phyloP scores from a whole-genome alignment of 2,329 filamentous ascomycete species.

The Aspergillus versicolor region DNA sequence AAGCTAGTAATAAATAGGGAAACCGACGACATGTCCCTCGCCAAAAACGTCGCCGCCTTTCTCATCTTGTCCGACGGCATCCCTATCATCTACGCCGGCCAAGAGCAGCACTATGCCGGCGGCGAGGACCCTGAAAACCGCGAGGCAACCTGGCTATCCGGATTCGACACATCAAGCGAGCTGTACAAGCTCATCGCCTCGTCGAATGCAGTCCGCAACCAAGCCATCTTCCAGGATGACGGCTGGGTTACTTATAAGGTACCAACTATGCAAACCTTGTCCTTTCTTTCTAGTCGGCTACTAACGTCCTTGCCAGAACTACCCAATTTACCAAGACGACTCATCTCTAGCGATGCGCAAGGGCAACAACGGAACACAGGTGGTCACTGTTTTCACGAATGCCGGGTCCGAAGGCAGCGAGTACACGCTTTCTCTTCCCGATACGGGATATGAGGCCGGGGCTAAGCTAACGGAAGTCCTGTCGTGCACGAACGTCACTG shows the following conservation, averaged over 20 bases:
- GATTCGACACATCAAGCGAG: constrained; percentile 47
- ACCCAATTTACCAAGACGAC: constrained; percentile 45
- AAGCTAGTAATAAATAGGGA: constrained; percentile 21
- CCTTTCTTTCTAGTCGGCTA: background rate
- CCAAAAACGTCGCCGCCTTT: constrained; percentile 63
- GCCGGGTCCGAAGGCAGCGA: constrained; percentile 33
- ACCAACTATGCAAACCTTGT: background rate
- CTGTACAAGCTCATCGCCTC: constrained; percentile 51
- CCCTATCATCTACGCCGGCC: constrained; percentile 67
- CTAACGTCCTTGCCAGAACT: constrained; percentile 25
- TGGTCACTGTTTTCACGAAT: constrained; percentile 44
- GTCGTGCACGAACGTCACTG: constrained; percentile 44
- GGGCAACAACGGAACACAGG: constrained; percentile 40
- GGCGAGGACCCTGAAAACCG: constrained; percentile 52
- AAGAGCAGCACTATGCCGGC: constrained; percentile 62
- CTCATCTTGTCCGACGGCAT: constrained; percentile 61
- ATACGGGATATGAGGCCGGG: constrained; percentile 27
- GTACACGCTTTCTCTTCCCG: constrained; percentile 26
- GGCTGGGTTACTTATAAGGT: constrained; percentile 43
- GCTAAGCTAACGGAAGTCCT: constrained; percentile 27
- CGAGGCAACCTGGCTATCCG: constrained; percentile 59
- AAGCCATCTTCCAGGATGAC: constrained; percentile 38
- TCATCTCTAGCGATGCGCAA: constrained; percentile 47
- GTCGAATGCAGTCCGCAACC: constrained; percentile 53
- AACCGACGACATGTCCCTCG: constrained; percentile 41